Conservation (phyloP, 495 filamentous ascomycete species). For the Podospora bellae-mahoneyi region DNA sequence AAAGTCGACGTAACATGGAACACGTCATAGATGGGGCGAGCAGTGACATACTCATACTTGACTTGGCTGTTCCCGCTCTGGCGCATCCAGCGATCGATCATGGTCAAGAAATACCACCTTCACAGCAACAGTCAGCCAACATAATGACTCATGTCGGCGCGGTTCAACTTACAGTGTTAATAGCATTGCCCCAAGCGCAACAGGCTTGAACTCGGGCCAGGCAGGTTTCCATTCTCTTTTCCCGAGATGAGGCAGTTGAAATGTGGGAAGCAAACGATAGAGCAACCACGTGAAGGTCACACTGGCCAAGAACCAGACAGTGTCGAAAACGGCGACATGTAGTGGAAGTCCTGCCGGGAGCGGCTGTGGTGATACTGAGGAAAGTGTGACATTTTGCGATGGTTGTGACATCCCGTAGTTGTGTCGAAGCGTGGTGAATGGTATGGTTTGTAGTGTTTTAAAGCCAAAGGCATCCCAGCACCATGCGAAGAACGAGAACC, state of each 20-base stretch:
- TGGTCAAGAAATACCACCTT: background rate
- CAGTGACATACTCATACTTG: background rate
- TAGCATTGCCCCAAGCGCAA: background rate
- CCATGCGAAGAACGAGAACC: background rate
- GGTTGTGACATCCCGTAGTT: background rate
- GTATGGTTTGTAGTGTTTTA: background rate
- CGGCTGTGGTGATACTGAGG: background rate
- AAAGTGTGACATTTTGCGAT: background rate
- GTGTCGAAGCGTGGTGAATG: background rate
- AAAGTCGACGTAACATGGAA: background rate
- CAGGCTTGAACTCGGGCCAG: background rate
- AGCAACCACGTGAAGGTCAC: background rate
- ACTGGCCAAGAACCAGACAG: background rate
- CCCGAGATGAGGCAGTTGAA: background rate
- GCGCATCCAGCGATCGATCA: constrained; percentile 2
- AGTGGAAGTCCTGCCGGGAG: background rate
- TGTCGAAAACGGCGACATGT: background rate
- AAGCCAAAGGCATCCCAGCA: background rate
- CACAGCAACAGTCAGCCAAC: background rate
- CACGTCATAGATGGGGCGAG: background rate
- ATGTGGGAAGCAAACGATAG: background rate
- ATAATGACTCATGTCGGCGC: background rate
- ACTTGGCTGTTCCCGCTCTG: background rate
- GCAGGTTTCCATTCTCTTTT: background rate
- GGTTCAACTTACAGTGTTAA: background rate